A percentile compares a stretch with the other conserved stretches of the same genome.
Conservation (phyloP, 2,329 filamentous ascomycete genomes). For the Pseudogymnoascus sp. region DNA sequence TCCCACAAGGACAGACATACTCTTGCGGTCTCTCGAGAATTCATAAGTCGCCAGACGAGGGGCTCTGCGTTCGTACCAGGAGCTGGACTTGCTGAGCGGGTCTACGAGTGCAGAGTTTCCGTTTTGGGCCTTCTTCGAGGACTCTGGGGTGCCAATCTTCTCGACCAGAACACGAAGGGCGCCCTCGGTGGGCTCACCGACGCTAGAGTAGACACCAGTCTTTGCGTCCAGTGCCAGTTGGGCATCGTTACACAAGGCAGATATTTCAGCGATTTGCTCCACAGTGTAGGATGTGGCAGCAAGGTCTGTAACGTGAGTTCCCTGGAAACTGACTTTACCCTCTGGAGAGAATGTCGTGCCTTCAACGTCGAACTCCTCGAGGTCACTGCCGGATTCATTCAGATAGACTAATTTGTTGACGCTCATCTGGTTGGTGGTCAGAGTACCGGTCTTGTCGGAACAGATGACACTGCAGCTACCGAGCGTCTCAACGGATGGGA, state of each 20-base stretch:
- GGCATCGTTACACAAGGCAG: slow-evolving; percentile 81
- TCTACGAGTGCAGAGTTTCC: slow-evolving; percentile 43
- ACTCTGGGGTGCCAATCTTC: slow-evolving; percentile 72
- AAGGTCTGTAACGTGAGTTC: slow-evolving; percentile 60
- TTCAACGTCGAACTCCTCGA: slow-evolving; percentile 83
- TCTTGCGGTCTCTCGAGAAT: slow-evolving; percentile 96
- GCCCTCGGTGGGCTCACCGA: slow-evolving; percentile 94
- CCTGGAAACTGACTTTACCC: slow-evolving; percentile 62
- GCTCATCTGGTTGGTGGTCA: slow-evolving; percentile 99
- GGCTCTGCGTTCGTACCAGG: slow-evolving; percentile 70
- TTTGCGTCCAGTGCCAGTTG: slow-evolving; percentile 74
- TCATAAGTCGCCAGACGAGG: slow-evolving; percentile 81
- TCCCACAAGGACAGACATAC: slow-evolving; percentile 92
- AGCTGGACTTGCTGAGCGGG: slow-evolving; percentile 72
- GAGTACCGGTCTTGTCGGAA: slow-evolving; percentile 96
- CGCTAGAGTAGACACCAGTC: slow-evolving; percentile 64
- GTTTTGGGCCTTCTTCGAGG: slow-evolving; percentile 40
- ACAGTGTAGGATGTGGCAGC: slow-evolving; percentile 67
- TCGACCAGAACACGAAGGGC: slow-evolving; percentile 84
- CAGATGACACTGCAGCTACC: slow-evolving; percentile 99
- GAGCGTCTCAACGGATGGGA: slow-evolving; percentile 94
- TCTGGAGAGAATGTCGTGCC: slow-evolving; percentile 87
- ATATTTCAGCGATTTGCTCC: slow-evolving; percentile 65
- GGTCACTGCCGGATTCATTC: slow-evolving; percentile 59
- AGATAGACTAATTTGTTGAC: slow-evolving; percentile 88